These are phyloP conservation scores for Boeremia exigua DNA, from an alignment of 2,329 filamentous ascomycete genomes.

Conservation along the genomic window DNA sequence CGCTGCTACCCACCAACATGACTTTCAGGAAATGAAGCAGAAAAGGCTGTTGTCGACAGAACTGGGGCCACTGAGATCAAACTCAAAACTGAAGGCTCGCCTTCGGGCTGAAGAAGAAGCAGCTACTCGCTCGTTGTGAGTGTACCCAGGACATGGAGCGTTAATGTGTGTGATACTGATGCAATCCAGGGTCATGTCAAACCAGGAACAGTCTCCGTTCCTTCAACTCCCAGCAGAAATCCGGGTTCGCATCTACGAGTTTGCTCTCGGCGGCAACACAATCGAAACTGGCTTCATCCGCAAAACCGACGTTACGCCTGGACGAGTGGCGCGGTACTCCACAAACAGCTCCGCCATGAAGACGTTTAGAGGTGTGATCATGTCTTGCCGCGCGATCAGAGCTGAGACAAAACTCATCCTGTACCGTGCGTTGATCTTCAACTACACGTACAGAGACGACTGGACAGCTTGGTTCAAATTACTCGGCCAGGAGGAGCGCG, in stretches of 20 bases:
- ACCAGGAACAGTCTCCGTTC: neutral
- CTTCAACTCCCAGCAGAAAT: neutral
- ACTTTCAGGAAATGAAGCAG: neutral
- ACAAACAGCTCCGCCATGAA: neutral
- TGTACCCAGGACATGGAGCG: no score
- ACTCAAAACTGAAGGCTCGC: neutral
- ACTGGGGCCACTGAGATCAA: neutral
- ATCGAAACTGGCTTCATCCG: neutral
- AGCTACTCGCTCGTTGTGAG: neutral
- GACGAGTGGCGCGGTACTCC: neutral
- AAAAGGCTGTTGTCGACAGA: neutral
- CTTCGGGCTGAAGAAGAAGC: neutral
- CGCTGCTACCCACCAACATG: neutral
- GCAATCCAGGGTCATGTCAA: neutral
- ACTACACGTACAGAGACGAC: neutral
- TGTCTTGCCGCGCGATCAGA: neutral
- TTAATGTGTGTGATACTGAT: neutral
- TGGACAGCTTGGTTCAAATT: neutral
- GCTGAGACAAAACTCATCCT: neutral
- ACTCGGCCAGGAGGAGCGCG: neutral
- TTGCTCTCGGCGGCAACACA: neutral
- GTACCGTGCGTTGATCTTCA: neutral
- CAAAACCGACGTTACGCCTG: neutral
- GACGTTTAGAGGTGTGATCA: neutral
- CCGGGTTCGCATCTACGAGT: neutral